Evolutionary conservation across 805 yeast species (phyloP).

Genomic region (Schwanniomyces vanrijiae): DNA sequence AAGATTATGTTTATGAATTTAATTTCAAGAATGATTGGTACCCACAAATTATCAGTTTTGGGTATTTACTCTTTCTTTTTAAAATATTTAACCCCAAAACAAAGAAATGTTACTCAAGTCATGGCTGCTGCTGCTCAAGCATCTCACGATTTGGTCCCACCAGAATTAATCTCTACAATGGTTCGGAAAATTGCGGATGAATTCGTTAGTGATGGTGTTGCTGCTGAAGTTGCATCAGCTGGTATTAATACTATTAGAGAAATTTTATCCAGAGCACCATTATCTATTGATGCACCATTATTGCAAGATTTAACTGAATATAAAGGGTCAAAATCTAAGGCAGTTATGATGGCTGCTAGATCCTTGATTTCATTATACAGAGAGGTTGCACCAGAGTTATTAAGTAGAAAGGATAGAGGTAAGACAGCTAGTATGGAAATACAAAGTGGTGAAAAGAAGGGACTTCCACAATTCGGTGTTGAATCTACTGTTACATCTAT

Average conservation of each 20-base stretch:
- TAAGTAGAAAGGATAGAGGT: slow-evolving; percentile 87
- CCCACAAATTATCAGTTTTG: slow-evolving; percentile 87
- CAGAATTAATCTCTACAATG: slow-evolving; percentile 78
- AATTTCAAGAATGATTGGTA: slow-evolving; percentile 86
- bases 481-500: slow-evolving; percentile 70
- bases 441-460: slow-evolving; percentile 56
- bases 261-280: slow-evolving; percentile 87
- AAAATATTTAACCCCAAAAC: slow-evolving; percentile 92
- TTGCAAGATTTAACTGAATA: slow-evolving; percentile 89
- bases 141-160: slow-evolving; percentile 95
- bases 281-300: slow-evolving; percentile 85
- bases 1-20: slow-evolving; percentile 85
- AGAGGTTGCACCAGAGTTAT: slow-evolving; percentile 96
- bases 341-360: slow-evolving; percentile 93
- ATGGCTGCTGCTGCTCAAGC: slow-evolving; percentile 98
- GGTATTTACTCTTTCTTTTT: slow-evolving; percentile 88
- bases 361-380: slow-evolving; percentile 82
- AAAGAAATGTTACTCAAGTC: slow-evolving; percentile 88
- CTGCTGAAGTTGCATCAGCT: slow-evolving; percentile 96
- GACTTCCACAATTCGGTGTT: slow-evolving; percentile 66
- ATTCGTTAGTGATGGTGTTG: slow-evolving; percentile 97
- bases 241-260: slow-evolving; percentile 96
- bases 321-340: slow-evolving; percentile 89
- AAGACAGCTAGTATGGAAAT: slow-evolving; percentile 84
- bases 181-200: slow-evolving; percentile 95